These are phyloP conservation scores for Stereum hirsutum DNA, from an alignment of 1,284 basidiomycete genomes.

Conservation along the genomic window DNA sequence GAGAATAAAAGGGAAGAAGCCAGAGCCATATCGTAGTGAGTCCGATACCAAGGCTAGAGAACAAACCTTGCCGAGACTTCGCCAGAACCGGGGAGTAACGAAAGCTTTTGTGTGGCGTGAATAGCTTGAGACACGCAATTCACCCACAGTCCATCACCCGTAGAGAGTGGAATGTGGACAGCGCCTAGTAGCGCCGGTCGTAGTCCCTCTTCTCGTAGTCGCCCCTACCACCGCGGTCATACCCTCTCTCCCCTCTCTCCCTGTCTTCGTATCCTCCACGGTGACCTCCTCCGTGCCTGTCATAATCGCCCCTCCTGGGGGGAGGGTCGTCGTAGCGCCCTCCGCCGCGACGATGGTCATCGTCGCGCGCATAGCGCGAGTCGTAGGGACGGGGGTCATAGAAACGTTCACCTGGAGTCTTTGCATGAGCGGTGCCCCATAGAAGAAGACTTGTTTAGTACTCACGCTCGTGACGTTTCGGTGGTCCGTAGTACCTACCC, in stretches of 20 bases:
- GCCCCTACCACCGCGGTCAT: constrained; percentile 23
- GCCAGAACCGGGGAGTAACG: no score
- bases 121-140: no score
- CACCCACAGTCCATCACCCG: not conserved
- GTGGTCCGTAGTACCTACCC: constrained; percentile 88
- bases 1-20: no score
- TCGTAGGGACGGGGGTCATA: constrained; percentile 80
- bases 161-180: constrained; percentile 6
- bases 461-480: constrained; percentile 64
- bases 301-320: constrained; percentile 32
- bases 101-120: no score
- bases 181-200: constrained; percentile 30
- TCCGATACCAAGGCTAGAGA: no score
- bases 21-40: no score
- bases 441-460: not conserved
- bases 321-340: constrained; percentile 43
- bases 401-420: constrained; percentile 51
- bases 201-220: constrained; percentile 38
- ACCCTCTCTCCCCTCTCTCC: constrained; percentile 17
- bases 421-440: not conserved
- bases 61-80: no score
- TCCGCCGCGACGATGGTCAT: constrained; percentile 20
- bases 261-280: constrained; percentile 23
- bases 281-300: constrained; percentile 26
- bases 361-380: constrained; percentile 60